Conservation (phyloP, 768 basidiomycete genomes). For the Agrocybe chaxingu region DNA sequence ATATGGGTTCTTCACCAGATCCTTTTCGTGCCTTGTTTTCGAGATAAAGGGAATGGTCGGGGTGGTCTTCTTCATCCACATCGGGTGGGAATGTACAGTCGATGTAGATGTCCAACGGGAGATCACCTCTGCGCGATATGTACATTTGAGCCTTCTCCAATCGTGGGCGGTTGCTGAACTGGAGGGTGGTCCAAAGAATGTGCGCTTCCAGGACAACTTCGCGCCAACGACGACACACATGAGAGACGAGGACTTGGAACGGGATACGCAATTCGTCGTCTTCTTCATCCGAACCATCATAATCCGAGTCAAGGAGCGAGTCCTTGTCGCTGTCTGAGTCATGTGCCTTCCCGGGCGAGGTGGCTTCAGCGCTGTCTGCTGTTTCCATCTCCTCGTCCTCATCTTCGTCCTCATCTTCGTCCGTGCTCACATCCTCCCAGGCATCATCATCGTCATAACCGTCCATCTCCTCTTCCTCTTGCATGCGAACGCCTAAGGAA, state of each 20-base stretch:
- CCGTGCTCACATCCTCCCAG: conserved; percentile 23
- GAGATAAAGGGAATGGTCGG: conserved; percentile 18
- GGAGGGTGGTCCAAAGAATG: conserved; percentile 52
- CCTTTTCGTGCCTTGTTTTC: conserved; percentile 17
- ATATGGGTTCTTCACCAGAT: not conserved
- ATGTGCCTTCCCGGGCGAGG: no score
- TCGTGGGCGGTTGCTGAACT: conserved; percentile 35
- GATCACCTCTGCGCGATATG: conserved; percentile 51
- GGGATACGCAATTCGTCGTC: conserved; percentile 20
- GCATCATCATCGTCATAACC: conserved; percentile 32
- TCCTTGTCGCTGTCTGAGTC: not conserved
- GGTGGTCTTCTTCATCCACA: conserved; percentile 21
- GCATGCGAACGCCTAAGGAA: conserved; percentile 36
- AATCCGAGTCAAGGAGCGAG: conserved; percentile 19
- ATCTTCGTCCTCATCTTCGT: conserved; percentile 30
- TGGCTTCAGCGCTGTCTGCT: conserved; percentile 3
- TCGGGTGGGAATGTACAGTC: conserved; percentile 34
- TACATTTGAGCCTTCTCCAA: conserved; percentile 41
- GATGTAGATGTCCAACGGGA: conserved; percentile 52
- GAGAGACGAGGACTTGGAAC: conserved; percentile 57
- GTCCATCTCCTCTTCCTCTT: conserved; percentile 28
- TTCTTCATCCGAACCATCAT: conserved; percentile 13
- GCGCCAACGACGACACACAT: conserved; percentile 63
- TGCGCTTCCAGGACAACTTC: conserved; percentile 48
- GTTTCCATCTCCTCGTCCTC: conserved; percentile 22